Conservation (phyloP, 345 rosid genomes). For the Brassica juncea region DNA sequence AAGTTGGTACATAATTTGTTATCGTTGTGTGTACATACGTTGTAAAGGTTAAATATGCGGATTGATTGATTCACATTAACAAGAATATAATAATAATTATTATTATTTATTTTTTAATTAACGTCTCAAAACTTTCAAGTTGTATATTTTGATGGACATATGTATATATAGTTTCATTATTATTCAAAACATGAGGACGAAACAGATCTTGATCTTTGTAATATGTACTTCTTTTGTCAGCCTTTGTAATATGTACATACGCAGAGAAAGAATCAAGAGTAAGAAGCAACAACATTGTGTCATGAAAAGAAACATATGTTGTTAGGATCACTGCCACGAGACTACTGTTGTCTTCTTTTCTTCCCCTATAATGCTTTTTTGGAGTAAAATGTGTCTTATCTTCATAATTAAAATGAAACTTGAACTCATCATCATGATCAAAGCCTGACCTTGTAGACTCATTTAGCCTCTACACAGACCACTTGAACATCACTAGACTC, state of each 20-base stretch:
- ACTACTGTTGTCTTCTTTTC: not conserved
- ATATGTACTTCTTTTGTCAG: not conserved
- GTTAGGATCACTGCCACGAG: slow-evolving; percentile 10
- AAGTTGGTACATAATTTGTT: not conserved
- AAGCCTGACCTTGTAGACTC: not conserved
- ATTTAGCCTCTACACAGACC: not conserved
- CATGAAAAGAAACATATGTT: not conserved
- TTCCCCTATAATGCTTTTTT: not conserved
- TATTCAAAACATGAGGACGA: not conserved
- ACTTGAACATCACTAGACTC: not conserved
- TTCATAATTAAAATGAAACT: not conserved
- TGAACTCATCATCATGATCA: not conserved
- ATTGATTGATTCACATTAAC: slow-evolving; percentile 6
- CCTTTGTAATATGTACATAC: slow-evolving; percentile 5
- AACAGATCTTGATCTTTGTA: slow-evolving; percentile 20
- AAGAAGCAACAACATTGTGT: slow-evolving; percentile 9
- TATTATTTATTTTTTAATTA: too few species aligned
- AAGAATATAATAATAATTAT: not conserved
- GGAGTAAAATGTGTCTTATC: not conserved
- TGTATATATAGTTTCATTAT: not conserved
- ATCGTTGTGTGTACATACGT: not conserved
- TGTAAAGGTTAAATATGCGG: not conserved
- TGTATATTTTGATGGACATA: not conserved
- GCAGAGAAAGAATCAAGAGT: not conserved
- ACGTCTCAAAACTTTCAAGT: not conserved